Evolutionary conservation across 805 yeast species (phyloP).

Genomic region (Saccharomycopsis babjevae): DNA sequence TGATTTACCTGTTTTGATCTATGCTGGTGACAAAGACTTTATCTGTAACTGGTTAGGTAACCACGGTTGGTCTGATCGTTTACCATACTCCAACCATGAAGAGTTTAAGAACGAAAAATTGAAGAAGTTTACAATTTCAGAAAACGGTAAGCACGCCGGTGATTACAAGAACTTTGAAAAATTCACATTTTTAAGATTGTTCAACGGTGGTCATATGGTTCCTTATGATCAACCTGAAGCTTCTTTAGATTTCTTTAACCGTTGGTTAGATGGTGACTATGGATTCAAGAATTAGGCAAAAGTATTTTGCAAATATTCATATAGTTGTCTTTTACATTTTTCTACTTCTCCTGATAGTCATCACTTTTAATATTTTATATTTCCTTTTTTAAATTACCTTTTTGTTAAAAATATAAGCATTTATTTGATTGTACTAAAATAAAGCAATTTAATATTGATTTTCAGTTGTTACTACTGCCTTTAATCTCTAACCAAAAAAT

Average conservation of each 20-base stretch:
- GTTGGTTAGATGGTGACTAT: conserved; percentile 54
- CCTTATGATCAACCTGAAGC: conserved; percentile 78
- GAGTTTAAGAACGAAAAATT: conserved; percentile 35
- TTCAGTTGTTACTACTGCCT: background rate
- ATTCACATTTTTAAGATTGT: conserved; percentile 69
- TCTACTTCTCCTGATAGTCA: background rate
- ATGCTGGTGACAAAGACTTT: conserved; percentile 92
- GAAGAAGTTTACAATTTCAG: conserved; percentile 28
- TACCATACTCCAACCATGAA: conserved; percentile 53
- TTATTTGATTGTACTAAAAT: background rate
- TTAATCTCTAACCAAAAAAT: too few relatives aligned
- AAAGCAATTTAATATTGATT: background rate
- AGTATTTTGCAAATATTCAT: background rate
- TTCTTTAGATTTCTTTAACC: conserved; percentile 58
- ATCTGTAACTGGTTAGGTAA: conserved; percentile 93
- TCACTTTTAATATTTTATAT: background rate
- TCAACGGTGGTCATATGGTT: conserved; percentile 87
- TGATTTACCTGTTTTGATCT: conserved; percentile 66
- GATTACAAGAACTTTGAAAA: conserved; percentile 61
- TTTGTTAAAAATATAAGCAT: background rate
- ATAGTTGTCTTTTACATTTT: background rate
- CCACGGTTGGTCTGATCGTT: conserved; percentile 65
- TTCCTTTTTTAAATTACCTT: background rate
- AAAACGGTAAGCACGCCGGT: conserved; percentile 29
- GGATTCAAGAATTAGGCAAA: conserved; percentile 11